Evolutionary conservation across 148 eudicot genomes (phyloP), one percentile per base, ranked within the genome.

Genomic region (Nepenthes mirabilis): DNA sequence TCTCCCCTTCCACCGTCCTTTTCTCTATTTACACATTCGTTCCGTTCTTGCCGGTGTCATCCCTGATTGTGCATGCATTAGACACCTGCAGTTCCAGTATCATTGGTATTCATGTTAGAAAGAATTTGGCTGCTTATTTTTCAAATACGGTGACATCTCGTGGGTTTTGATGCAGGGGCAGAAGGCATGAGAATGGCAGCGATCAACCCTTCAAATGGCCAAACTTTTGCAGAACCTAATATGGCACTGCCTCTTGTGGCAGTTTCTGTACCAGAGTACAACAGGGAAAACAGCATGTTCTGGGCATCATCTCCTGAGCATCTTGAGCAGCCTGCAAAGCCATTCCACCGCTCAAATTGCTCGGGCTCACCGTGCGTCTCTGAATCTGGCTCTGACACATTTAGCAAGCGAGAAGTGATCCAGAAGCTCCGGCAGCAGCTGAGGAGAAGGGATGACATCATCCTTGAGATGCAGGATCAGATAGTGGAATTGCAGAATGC

Each of bases 401-500:
- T 75, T 73, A 89, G 78, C 85, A 93, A 93, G 67, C 74, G 97
- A 61, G 99, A 93, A 56, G 99, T 89, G 52, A 80, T 93, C 37
- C 99, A 93, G 55, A 93, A 89, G 71, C 86, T 93, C 68, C 84
- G 99, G 58, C 97, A 79, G 57, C 99, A 93, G 74, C 53, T 93
- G 58, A 93, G 88, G 82, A 87, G 91, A 67, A 77, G 99, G 62
- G 99, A 93, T 62, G 91, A 89, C 53, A 82, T 79, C 89, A 86
- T 84, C 55, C 59, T 93, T 12, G 99, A 93, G 74, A 93, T 93
- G 97, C 97, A 93, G 60, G 96, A 93, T 62, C 99, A 86, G 69
- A 86, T 93, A 34, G 72, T 80, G 5, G 99, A 84, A 56, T 67
- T 93, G 57, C 97, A 86, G 76, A 79, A 43, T 61, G 77, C 97